Evolutionary conservation across 352 stramenopile species (phyloP).

Genomic region (Globisporangium echinulatum): DNA sequence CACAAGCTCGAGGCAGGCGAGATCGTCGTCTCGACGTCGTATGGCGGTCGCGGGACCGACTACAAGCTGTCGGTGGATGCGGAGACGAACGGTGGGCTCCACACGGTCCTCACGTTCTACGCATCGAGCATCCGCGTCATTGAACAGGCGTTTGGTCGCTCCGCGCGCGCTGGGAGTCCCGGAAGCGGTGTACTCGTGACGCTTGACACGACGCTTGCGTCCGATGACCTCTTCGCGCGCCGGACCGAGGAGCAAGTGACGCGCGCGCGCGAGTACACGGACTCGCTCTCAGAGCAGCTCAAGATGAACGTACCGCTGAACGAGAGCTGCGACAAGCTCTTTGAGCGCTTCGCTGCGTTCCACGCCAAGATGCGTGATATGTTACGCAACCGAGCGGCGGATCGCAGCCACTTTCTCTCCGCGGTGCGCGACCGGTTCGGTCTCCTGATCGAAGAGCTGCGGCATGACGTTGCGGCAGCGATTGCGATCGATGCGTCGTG

Average conservation of each 20-base stretch:
- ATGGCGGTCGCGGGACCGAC: slow-evolving; percentile 1
- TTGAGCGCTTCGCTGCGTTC: background rate
- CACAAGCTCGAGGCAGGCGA: background rate
- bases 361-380: background rate
- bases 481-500: background rate
- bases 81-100: background rate
- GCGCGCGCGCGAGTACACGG: background rate
- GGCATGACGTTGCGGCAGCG: background rate
- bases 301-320: slow-evolving; percentile 4
- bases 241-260: background rate
- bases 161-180: background rate
- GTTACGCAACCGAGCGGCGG: background rate
- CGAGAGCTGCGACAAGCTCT: slow-evolving; percentile 2
- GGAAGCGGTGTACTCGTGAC: background rate
- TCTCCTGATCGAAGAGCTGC: slow-evolving; percentile 3
- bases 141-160: background rate
- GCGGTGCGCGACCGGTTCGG: slow-evolving; percentile 1
- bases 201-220: background rate
- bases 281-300: slow-evolving; percentile 1
- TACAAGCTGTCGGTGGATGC: slow-evolving; percentile 2
- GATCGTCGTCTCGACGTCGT: slow-evolving; percentile 1
- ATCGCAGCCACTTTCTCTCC: background rate
- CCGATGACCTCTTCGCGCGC: background rate
- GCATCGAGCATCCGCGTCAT: background rate
- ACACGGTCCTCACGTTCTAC: slow-evolving; percentile 2